phyloP scores from a whole-genome alignment of 352 stramenopile species.

The Globisporangium takayamanum region DNA sequence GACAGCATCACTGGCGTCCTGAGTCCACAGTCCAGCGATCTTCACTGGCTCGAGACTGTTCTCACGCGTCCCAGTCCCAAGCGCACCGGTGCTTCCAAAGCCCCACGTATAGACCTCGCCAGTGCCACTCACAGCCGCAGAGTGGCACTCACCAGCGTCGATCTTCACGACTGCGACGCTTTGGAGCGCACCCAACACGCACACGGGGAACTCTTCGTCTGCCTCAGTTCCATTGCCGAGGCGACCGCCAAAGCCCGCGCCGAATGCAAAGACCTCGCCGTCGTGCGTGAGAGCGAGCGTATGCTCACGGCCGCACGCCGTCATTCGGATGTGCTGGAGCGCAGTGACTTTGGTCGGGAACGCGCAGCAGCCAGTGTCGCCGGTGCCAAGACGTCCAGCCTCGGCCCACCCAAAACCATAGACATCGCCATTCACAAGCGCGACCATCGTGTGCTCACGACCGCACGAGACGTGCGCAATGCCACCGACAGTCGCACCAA shows the following conservation, averaged over 20 bases:
- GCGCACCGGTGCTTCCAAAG: slow-evolving; percentile 72
- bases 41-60: slow-evolving; percentile 41
- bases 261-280: slow-evolving; percentile 66
- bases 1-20: slow-evolving; percentile 14
- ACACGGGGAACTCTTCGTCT: slow-evolving; percentile 50
- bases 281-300: slow-evolving; percentile 50
- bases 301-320: slow-evolving; percentile 81
- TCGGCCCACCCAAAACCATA: slow-evolving; percentile 85
- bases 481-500: slow-evolving; percentile 27
- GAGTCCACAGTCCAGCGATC: slow-evolving; percentile 25
- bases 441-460: slow-evolving; percentile 82
- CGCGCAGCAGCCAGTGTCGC: slow-evolving; percentile 61
- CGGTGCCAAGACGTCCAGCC: slow-evolving; percentile 73
- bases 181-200: slow-evolving; percentile 25
- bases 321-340: slow-evolving; percentile 37
- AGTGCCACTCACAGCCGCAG: slow-evolving; percentile 44
- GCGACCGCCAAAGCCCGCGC: slow-evolving; percentile 68
- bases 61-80: slow-evolving; percentile 57
- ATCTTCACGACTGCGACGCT: slow-evolving; percentile 34
- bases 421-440: slow-evolving; percentile 54
- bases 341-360: slow-evolving; percentile 47
- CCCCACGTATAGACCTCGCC: slow-evolving; percentile 84
- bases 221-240: slow-evolving; percentile 59
- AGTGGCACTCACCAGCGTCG: slow-evolving; percentile 81
- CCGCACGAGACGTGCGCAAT: slow-evolving; percentile 61